phyloP scores from a whole-genome alignment of 805 yeast species.

The Pichia cephalocereana region DNA sequence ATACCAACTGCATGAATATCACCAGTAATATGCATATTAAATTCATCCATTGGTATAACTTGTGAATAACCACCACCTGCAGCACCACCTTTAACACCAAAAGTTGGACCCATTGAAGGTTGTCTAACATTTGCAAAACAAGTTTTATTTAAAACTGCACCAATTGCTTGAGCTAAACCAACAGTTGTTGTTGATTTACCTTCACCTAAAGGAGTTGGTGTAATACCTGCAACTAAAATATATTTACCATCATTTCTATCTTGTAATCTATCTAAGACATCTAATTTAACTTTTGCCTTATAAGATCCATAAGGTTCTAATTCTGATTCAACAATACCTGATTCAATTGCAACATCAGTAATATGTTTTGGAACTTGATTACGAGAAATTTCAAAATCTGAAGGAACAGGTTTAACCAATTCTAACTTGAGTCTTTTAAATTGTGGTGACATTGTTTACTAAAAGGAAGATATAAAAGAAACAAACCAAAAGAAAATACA shows the following conservation, averaged over 20 bases:
- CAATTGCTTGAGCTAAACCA: conserved; percentile 93
- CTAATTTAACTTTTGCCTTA: conserved; percentile 80
- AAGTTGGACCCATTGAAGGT: conserved; percentile 98
- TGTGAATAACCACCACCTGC: conserved; percentile 99
- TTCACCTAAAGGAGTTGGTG: conserved; percentile 97
- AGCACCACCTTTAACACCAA: conserved; percentile 98
- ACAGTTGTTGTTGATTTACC: conserved; percentile 96
- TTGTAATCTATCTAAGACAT: conserved; percentile 58
- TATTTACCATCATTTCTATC: conserved; percentile 69
- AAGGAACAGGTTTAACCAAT: conserved; percentile 63
- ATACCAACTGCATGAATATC: conserved; percentile 95
- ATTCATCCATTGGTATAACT: conserved; percentile 98
- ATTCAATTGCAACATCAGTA: conserved; percentile 62
- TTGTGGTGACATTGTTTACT: conserved; percentile 23
- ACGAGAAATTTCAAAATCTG: conserved; percentile 85
- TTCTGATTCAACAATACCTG: conserved; percentile 72
- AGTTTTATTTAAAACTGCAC: conserved; percentile 76
- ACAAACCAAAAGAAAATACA: too few relatives aligned
- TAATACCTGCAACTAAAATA: conserved; percentile 90
- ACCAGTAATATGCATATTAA: conserved; percentile 95
- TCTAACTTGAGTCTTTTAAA: conserved; percentile 30
- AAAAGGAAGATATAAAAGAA: too few relatives aligned
- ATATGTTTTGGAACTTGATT: conserved; percentile 82
- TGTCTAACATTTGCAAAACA: conserved; percentile 94
- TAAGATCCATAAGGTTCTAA: conserved; percentile 81